Conservation (phyloP, 768 basidiomycete genomes). For the Mycena polygramma region DNA sequence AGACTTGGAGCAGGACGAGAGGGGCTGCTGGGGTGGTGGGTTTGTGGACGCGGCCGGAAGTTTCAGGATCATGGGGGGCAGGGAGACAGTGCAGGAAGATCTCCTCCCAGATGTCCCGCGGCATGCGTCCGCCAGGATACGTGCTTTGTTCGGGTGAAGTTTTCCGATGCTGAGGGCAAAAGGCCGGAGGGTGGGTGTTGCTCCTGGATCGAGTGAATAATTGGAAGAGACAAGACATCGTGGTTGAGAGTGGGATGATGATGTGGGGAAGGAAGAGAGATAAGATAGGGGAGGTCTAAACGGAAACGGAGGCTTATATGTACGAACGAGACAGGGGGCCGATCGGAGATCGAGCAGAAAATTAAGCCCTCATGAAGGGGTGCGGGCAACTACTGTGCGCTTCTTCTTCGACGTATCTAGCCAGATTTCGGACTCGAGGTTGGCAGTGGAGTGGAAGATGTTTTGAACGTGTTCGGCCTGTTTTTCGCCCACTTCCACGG, state of each 20-base stretch:
- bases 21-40: conserved; percentile 41
- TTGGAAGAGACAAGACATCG: conserved; percentile 22
- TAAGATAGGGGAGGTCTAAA: too few relatives aligned
- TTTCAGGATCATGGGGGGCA: conserved; percentile 19
- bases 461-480: conserved; percentile 75
- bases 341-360: conserved; percentile 34
- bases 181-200: conserved; percentile 33
- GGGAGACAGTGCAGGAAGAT: conserved; percentile 48
- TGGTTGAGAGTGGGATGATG: not conserved
- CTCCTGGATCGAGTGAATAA: conserved; percentile 33
- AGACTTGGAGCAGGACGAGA: conserved; percentile 57
- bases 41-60: conserved; percentile 1
- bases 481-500: conserved; percentile 82
- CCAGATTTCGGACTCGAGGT: conserved; percentile 77
- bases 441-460: conserved; percentile 66
- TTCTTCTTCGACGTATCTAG: conserved; percentile 83
- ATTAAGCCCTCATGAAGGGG: conserved; percentile 43
- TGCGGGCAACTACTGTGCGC: conserved; percentile 75
- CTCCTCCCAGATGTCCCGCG: conserved; percentile 48
- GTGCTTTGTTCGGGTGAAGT: conserved; percentile 5
- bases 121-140: conserved; percentile 39
- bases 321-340: conserved; percentile 9
- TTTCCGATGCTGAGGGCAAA: conserved; percentile 16
- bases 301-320: too few relatives aligned
- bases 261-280: conserved; percentile 7